These are phyloP conservation scores for Pyrus pyrifolia DNA, from an alignment of 306 rosid species.

Conservation along the genomic window DNA sequence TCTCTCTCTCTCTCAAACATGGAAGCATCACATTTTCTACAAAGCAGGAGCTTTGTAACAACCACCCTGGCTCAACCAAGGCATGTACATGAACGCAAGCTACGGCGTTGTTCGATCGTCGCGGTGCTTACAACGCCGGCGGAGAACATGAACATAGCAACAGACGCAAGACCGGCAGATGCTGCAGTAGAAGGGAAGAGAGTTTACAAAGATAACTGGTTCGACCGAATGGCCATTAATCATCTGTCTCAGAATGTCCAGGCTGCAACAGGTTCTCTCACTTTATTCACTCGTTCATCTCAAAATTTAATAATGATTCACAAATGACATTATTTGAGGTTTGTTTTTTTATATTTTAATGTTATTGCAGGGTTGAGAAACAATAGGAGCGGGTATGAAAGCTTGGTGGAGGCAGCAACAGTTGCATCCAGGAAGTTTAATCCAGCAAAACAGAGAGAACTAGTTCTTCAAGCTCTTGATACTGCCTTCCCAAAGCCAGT, in stretches of 20 bases:
- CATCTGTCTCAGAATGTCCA: slow-evolving; percentile 68
- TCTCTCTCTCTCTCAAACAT: slow-evolving; percentile 21
- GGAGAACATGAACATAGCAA: neutral
- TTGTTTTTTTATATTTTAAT: neutral
- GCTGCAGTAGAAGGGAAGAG: slow-evolving; percentile 6
- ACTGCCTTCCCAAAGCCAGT: slow-evolving; percentile 61
- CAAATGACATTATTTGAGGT: neutral
- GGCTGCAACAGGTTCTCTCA: slow-evolving; percentile 61
- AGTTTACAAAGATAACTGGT: slow-evolving; percentile 54
- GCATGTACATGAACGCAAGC: slow-evolving; percentile 8
- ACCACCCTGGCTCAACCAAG: slow-evolving; percentile 22
- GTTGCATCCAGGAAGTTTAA: slow-evolving; percentile 37
- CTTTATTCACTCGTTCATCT: neutral
- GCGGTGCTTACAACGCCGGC: slow-evolving; percentile 48
- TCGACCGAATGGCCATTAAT: slow-evolving; percentile 61
- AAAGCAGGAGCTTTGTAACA: slow-evolving; percentile 19
- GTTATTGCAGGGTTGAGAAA: slow-evolving; percentile 47
- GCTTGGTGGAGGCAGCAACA: slow-evolving; percentile 73
- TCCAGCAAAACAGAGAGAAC: slow-evolving; percentile 43
- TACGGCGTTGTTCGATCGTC: slow-evolving; percentile 16
- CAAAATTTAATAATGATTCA: neutral
- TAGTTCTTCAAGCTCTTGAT: slow-evolving; percentile 50
- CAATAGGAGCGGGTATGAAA: slow-evolving; percentile 60
- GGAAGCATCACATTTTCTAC: slow-evolving; percentile 45
- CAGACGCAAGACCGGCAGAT: neutral